phyloP scores from a whole-genome alignment of 2,329 filamentous ascomycete genomes.

The Ambrosiella cleistominuta region DNA sequence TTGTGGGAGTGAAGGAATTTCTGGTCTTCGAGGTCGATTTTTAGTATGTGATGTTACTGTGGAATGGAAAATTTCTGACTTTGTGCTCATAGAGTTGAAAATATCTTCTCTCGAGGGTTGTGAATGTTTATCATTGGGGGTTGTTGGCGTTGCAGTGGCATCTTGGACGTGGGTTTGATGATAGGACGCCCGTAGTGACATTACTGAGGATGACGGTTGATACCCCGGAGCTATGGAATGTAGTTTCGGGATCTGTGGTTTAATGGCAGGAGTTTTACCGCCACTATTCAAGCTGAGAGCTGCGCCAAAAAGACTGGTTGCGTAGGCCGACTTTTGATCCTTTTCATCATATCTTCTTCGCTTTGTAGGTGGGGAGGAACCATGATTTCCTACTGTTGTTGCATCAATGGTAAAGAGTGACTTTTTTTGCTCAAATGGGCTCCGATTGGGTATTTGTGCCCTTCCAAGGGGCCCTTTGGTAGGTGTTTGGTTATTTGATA shows the following conservation, averaged over 20 bases:
- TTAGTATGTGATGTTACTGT: no score
- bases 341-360: conserved; percentile 14
- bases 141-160: not conserved
- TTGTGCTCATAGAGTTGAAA: no score
- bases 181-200: conserved; percentile 1
- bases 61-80: no score
- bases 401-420: not conserved
- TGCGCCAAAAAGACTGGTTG: conserved; percentile 33
- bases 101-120: not conserved
- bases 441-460: conserved; percentile 1
- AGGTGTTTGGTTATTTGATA: conserved; percentile 2
- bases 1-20: no score
- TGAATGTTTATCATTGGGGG: not conserved
- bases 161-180: not conserved
- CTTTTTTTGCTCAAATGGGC: conserved; percentile 9
- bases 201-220: conserved; percentile 2
- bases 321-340: conserved; percentile 30
- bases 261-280: not conserved
- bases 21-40: no score
- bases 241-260: conserved; percentile 8
- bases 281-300: conserved; percentile 21
- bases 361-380: conserved; percentile 9
- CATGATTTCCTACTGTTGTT: not conserved
- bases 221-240: not conserved
- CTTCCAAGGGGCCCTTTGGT: conserved; percentile 6